These are phyloP conservation scores for Blastobotrys attinorum DNA, from an alignment of 805 yeast species.

Conservation along the genomic window DNA sequence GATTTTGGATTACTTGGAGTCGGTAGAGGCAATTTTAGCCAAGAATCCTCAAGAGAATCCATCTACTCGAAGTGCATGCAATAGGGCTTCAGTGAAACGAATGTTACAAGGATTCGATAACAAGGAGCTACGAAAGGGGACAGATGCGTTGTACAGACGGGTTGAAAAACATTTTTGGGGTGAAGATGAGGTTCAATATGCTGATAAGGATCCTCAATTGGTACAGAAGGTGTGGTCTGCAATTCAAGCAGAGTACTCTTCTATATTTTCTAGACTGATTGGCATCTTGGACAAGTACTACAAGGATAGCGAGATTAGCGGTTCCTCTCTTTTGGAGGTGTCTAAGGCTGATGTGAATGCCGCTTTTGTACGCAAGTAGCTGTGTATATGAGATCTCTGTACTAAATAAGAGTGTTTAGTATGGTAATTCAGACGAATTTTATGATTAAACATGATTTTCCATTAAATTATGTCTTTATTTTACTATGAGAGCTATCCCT, in stretches of 20 bases:
- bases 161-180: conserved; percentile 46
- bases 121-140: conserved; percentile 47
- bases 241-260: conserved; percentile 54
- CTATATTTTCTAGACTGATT: conserved; percentile 46
- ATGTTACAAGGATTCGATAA: conserved; percentile 50
- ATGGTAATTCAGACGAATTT: too few species aligned
- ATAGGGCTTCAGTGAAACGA: conserved; percentile 48
- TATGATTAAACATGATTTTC: neutral
- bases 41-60: conserved; percentile 36
- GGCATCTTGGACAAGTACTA: conserved; percentile 50
- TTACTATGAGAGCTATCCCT: neutral
- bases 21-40: conserved; percentile 45
- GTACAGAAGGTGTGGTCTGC: conserved; percentile 62
- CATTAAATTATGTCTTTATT: neutral
- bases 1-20: conserved; percentile 55
- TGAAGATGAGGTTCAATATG: conserved; percentile 25
- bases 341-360: conserved; percentile 49
- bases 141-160: conserved; percentile 46
- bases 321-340: conserved; percentile 44
- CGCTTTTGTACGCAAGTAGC: too few species aligned
- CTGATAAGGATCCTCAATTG: conserved; percentile 38
- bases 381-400: too few species aligned
- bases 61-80: conserved; percentile 56
- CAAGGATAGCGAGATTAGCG: conserved; percentile 23
- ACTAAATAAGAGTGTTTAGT: too few species aligned